phyloP scores from a whole-genome alignment of 108 stramenopile genomes.

The Cyclotella distinguenda region DNA sequence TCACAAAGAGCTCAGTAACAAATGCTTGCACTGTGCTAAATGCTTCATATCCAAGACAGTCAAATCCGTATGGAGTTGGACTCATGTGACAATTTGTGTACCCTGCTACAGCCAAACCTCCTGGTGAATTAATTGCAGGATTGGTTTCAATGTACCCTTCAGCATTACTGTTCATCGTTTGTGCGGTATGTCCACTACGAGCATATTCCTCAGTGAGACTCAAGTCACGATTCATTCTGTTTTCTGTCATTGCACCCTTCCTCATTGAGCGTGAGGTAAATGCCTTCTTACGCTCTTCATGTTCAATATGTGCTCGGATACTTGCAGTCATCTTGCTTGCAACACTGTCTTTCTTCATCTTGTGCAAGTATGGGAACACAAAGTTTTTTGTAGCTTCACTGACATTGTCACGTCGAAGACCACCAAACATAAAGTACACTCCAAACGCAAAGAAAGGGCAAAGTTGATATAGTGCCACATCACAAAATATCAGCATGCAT shows the following conservation, averaged over 20 bases:
- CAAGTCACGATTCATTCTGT: not conserved
- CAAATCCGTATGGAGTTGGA: not conserved
- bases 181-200: constrained; percentile 10
- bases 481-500: constrained; percentile 9
- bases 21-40: not conserved
- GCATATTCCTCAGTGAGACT: constrained; percentile 10
- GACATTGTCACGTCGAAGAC: constrained; percentile 5
- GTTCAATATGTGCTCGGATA: not conserved
- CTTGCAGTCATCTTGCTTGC: not conserved
- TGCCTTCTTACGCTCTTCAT: not conserved
- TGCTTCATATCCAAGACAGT: not conserved
- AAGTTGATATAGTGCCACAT: not conserved
- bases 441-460: constrained; percentile 19
- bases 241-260: constrained; percentile 11
- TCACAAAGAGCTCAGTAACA: constrained; percentile 1
- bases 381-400: not conserved
- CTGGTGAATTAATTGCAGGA: constrained; percentile 14
- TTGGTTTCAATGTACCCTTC: constrained; percentile 17
- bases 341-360: constrained; percentile 1
- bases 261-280: not conserved
- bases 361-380: constrained; percentile 1
- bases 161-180: constrained; percentile 8
- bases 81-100: not conserved
- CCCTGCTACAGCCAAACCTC: constrained; percentile 5
- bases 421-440: constrained; percentile 5